Evolutionary conservation across 441 rosid genomes (phyloP).

Genomic region (Populus hybrid): DNA sequence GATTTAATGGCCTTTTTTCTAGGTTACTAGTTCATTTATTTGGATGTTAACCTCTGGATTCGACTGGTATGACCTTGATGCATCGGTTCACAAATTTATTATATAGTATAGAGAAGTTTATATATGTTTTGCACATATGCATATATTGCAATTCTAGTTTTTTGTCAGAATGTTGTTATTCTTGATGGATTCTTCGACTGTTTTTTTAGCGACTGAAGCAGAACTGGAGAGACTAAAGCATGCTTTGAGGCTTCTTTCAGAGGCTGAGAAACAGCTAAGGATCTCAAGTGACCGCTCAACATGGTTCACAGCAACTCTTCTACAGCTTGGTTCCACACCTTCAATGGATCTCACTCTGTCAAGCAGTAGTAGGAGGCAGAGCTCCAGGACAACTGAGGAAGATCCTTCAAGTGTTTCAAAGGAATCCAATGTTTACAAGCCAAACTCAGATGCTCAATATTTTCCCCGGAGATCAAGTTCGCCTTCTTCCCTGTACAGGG

Average conservation of each 20-base stretch:
- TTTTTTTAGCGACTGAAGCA: constrained; percentile 65
- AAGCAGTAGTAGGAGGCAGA: constrained; percentile 80
- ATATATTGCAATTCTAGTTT: background rate
- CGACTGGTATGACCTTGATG: background rate
- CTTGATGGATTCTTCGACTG: background rate
- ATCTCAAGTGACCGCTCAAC: constrained; percentile 92
- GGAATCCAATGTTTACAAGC: constrained; percentile 56
- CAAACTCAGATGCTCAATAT: constrained; percentile 51
- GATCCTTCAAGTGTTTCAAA: constrained; percentile 70
- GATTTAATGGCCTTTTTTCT: background rate
- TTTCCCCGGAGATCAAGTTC: constrained; percentile 48
- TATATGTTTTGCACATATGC: background rate
- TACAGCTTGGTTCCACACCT: constrained; percentile 90
- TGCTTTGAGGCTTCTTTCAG: constrained; percentile 95
- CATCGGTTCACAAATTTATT: background rate
- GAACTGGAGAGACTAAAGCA: constrained; percentile 85
- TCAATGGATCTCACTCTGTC: constrained; percentile 73
- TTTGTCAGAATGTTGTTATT: background rate
- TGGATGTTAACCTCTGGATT: background rate
- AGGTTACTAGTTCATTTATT: background rate
- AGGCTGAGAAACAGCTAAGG: constrained; percentile 90
- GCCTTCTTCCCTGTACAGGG: constrained; percentile 51
- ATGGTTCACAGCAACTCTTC: constrained; percentile 94
- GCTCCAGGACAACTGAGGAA: constrained; percentile 80
- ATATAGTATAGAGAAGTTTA: background rate